Evolutionary conservation across 108 stramenopile species (phyloP), one percentile per base, ranked within the genome.

Genomic region (Cyclotella kingstonii): DNA sequence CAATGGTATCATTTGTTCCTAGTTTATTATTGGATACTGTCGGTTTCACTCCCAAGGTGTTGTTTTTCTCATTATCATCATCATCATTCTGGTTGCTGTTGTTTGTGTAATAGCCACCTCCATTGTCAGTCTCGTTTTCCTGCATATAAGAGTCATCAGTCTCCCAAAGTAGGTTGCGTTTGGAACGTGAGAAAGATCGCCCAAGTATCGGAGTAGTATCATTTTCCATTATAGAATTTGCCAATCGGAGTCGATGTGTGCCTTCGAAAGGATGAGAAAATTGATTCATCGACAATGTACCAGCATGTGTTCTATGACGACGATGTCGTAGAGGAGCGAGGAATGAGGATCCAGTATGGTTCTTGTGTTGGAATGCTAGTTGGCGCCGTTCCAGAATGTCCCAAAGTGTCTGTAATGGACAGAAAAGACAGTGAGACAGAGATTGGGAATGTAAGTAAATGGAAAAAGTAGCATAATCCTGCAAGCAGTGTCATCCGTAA

Each of bases 331-430:
- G 59, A 30, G 50, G 14, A 10, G 25, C 41, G 2, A 36, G 4
- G 14, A 31, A 41, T 18, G n/a, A 56, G 33, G 35, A 2, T 10
- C n/a, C 42, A 45, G 10, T 18, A 9, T 52, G 56, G 14, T 9
- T 5, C 19, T 19, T 49, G 17, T 36, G 14, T n/a, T n/a, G n/a
- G 53, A 61, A 70, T 25, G 35, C 46, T 23, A 65, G 59, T n/a
- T 74, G 73, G 12, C 73, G 73, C 15, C 73, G 63, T 55, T 74
- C 73, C 2, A 74, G 58, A 12, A 74, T 59, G 27, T 66, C 73
- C 5, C 65, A 43, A 17, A 74, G 73, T 9, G 73, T 70, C 68
- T 70, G 33, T 17, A 18, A 3, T 18, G 2, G 17, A 46, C 5
- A 46, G 15, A 19, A 54, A 7, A 9, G 18, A 2, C 15, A 14